Conservation (phyloP, 805 yeast genomes). For the Torulaspora franciscae region DNA sequence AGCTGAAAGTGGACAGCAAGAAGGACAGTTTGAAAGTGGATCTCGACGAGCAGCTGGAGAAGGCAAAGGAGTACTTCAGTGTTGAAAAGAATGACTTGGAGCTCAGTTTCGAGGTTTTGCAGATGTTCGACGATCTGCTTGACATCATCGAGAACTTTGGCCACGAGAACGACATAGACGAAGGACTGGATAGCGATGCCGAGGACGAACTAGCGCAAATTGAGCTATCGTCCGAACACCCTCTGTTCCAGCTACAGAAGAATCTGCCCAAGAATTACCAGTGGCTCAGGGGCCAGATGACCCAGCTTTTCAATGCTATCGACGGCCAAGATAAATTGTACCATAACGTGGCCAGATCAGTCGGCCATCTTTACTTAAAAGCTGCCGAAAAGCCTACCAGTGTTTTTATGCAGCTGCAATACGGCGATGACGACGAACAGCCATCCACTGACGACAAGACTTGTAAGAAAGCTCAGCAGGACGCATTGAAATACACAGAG, state of each 20-base stretch:
- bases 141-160: slow-evolving; percentile 68
- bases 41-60: slow-evolving; percentile 41
- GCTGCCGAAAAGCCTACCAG: slow-evolving; percentile 60
- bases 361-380: slow-evolving; percentile 61
- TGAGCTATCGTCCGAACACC: slow-evolving; percentile 48
- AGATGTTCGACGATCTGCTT: slow-evolving; percentile 59
- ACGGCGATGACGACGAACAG: slow-evolving; percentile 44
- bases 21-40: slow-evolving; percentile 32
- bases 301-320: slow-evolving; percentile 18
- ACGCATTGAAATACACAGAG: slow-evolving; percentile 45
- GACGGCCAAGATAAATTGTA: slow-evolving; percentile 28
- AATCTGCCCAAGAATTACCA: slow-evolving; percentile 43
- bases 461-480: slow-evolving; percentile 43
- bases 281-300: slow-evolving; percentile 41
- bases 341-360: slow-evolving; percentile 42
- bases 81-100: slow-evolving; percentile 38
- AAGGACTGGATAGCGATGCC: slow-evolving; percentile 55
- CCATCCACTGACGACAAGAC: slow-evolving; percentile 23
- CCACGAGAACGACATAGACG: slow-evolving; percentile 45
- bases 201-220: slow-evolving; percentile 40
- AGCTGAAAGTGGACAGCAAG: slow-evolving; percentile 41
- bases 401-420: slow-evolving; percentile 51
- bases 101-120: slow-evolving; percentile 48
- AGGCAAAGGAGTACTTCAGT: slow-evolving; percentile 45
- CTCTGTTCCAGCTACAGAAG: slow-evolving; percentile 42